Evolutionary conservation across 345 rosid genomes (phyloP).

Genomic region (Pistacia vera): DNA sequence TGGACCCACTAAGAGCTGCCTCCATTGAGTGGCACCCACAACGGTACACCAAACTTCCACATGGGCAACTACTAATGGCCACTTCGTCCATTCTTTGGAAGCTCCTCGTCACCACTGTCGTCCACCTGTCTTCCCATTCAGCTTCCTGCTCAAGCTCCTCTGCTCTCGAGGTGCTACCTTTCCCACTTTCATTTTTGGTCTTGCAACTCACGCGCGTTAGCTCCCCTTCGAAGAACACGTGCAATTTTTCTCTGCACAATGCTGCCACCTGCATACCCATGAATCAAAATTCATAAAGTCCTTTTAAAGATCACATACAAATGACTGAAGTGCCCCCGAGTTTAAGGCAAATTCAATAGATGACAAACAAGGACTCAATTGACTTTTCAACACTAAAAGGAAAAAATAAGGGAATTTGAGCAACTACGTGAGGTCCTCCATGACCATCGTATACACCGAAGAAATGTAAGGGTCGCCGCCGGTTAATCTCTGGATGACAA

Average conservation of each 20-base stretch:
- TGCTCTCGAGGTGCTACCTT: slow-evolving; percentile 1
- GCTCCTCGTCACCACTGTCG: slow-evolving; percentile 41
- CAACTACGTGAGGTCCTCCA: slow-evolving; percentile 63
- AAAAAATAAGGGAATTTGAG: neutral
- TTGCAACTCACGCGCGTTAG: slow-evolving; percentile 34
- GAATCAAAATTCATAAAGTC: too few relatives aligned
- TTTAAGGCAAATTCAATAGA: too few relatives aligned
- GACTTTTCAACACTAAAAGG: neutral
- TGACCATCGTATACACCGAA: slow-evolving; percentile 88
- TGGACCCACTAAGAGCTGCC: slow-evolving; percentile 50
- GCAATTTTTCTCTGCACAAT: slow-evolving; percentile 50
- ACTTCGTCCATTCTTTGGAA: slow-evolving; percentile 49
- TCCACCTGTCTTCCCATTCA: slow-evolving; percentile 31
- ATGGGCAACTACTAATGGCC: slow-evolving; percentile 42
- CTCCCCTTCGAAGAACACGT: slow-evolving; percentile 48
- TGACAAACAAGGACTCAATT: neutral
- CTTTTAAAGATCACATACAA: neutral
- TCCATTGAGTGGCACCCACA: slow-evolving; percentile 45
- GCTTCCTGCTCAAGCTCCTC: neutral
- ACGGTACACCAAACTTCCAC: slow-evolving; percentile 32
- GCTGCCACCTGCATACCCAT: slow-evolving; percentile 47
- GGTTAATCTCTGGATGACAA: slow-evolving; percentile 48
- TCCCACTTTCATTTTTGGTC: slow-evolving; percentile 1
- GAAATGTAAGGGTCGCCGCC: slow-evolving; percentile 61
- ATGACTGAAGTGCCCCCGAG: slow-evolving; percentile 23